Percentiles rank a stretch among this genome's conserved stretches.
Evolutionary conservation across 2,329 filamentous ascomycete genomes (phyloP).

Genomic region (Pyricularia pennisetigena): DNA sequence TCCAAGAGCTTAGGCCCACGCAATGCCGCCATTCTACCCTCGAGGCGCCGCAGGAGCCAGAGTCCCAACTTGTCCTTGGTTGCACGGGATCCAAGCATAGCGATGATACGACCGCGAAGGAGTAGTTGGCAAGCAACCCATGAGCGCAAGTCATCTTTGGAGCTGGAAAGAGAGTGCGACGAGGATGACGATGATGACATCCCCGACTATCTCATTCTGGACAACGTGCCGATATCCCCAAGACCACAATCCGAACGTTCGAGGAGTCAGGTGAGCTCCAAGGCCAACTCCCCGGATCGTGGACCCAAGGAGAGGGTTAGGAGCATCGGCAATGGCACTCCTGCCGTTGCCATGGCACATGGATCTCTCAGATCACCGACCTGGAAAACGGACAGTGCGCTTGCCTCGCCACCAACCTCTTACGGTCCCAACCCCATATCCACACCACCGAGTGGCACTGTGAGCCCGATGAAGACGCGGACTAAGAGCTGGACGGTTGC

Average conservation of each 20-base stretch:
- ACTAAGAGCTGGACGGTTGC: constrained; percentile 69
- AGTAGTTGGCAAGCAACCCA: constrained; percentile 63
- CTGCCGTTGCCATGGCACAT: constrained; percentile 45
- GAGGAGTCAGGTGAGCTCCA: constrained; percentile 31
- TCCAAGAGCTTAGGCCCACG: constrained; percentile 24
- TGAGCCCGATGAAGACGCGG: constrained; percentile 38
- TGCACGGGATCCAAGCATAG: constrained; percentile 29
- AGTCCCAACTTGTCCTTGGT: constrained; percentile 38
- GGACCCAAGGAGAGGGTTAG: background rate
- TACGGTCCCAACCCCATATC: background rate
- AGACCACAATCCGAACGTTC: constrained; percentile 47
- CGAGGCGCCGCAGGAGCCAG: constrained; percentile 36
- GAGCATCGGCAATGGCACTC: constrained; percentile 52
- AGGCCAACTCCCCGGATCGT: constrained; percentile 20
- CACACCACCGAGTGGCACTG: constrained; percentile 15
- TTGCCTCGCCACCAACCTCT: background rate
- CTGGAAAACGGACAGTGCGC: constrained; percentile 19
- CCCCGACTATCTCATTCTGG: constrained; percentile 67
- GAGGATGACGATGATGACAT: constrained; percentile 70
- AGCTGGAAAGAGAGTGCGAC: constrained; percentile 68
- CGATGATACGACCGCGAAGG: constrained; percentile 33
- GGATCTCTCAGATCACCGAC: constrained; percentile 49
- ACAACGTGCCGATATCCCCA: constrained; percentile 78
- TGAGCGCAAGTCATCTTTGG: constrained; percentile 55
- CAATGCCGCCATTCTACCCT: constrained; percentile 26